Percentiles rank a stretch among this genome's conserved stretches.
phyloP scores from a whole-genome alignment of 2,329 filamentous ascomycete genomes.

The Penicillium oxalicum region DNA sequence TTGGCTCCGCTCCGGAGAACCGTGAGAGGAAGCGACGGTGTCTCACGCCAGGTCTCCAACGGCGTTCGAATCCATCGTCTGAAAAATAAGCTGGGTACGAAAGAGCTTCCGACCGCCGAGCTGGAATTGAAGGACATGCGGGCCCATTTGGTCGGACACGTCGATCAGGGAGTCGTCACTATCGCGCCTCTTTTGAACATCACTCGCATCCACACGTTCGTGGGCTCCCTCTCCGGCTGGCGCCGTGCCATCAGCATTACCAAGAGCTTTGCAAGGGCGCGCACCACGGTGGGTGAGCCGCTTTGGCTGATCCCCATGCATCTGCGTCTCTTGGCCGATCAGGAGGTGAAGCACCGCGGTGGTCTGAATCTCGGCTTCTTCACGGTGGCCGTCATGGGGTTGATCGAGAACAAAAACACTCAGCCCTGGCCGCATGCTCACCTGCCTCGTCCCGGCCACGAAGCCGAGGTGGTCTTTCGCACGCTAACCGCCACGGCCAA shows the following conservation, averaged over 20 bases:
- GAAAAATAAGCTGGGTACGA: conserved; percentile 62
- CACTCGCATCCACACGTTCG: conserved; percentile 45
- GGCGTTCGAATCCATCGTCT: conserved; percentile 61
- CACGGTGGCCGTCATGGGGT: conserved; percentile 24
- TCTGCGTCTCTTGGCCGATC: conserved; percentile 33
- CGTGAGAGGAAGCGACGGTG: conserved; percentile 11
- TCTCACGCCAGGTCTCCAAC: conserved; percentile 48
- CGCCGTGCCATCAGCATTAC: conserved; percentile 37
- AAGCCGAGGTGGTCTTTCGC: conserved; percentile 25
- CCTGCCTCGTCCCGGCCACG: conserved; percentile 32
- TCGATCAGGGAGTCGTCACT: conserved; percentile 62
- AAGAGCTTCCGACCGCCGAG: conserved; percentile 64
- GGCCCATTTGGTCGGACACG: conserved; percentile 59
- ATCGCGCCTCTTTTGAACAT: conserved; percentile 65
- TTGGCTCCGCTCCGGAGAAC: conserved; percentile 55
- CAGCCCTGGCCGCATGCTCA: conserved; percentile 40
- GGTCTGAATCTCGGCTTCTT: conserved; percentile 36
- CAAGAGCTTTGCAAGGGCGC: conserved; percentile 37
- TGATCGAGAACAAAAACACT: conserved; percentile 50
- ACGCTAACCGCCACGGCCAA: conserved; percentile 29
- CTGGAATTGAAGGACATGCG: conserved; percentile 60
- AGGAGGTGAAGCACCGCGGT: conserved; percentile 36
- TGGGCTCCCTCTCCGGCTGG: conserved; percentile 34
- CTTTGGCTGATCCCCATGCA: conserved; percentile 39
- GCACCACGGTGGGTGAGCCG: conserved; percentile 33